A percentile compares a stretch with the other conserved stretches of the same genome.
phyloP scores from a whole-genome alignment of 2,329 filamentous ascomycete species.

The Cryphonectria japonica region DNA sequence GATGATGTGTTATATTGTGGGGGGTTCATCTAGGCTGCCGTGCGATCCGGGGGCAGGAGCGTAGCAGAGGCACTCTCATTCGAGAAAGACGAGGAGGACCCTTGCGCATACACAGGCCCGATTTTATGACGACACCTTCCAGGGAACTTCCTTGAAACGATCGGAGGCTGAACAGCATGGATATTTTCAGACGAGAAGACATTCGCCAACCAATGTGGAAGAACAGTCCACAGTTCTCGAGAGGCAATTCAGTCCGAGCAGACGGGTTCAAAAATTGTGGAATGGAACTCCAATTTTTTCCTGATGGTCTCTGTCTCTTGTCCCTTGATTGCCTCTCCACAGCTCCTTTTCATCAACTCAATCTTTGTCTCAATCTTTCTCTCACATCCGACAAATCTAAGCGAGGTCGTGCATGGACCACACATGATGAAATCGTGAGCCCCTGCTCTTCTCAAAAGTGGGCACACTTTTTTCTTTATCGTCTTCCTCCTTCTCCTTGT shows the following conservation, averaged over 20 bases:
- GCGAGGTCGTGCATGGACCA: background rate
- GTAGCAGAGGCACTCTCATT: background rate
- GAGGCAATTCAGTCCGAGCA: background rate
- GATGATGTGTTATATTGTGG: background rate
- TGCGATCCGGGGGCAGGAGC: background rate
- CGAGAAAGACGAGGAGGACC: conserved; percentile 3
- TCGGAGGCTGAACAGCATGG: background rate
- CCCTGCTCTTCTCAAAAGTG: background rate
- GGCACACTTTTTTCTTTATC: background rate
- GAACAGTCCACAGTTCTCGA: background rate
- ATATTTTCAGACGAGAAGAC: background rate
- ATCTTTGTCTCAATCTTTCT: background rate
- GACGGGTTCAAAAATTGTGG: background rate
- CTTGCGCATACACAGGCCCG: conserved; percentile 8
- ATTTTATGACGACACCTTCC: conserved; percentile 7
- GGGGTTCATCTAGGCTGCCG: background rate
- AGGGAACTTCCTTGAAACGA: background rate
- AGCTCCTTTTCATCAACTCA: background rate
- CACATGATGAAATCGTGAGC: conserved; percentile 2
- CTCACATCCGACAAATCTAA: background rate
- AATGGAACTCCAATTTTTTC: background rate
- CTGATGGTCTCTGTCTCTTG: too few species aligned
- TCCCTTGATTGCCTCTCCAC: too few species aligned
- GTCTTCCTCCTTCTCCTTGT: background rate
- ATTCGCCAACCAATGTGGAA: background rate